Evolutionary conservation across 164 flowering plant species (phyloP).

Genomic region (Magnolia kwangsiensis): DNA sequence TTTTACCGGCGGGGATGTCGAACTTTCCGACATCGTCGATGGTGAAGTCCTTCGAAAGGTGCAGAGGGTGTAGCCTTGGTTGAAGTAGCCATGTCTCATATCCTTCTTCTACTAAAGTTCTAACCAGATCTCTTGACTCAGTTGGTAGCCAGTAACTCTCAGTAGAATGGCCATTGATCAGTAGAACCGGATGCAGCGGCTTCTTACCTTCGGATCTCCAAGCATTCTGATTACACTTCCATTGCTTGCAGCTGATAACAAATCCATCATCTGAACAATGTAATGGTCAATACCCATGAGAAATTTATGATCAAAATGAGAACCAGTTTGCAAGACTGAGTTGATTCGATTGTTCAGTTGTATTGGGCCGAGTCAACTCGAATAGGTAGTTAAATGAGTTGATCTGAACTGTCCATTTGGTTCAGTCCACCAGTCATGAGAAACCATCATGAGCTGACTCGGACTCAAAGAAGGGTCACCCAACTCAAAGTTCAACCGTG

Average conservation of each 20-base stretch:
- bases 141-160: conserved; percentile 60
- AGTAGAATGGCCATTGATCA: conserved; percentile 50
- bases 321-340: too few relatives aligned
- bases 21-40: conserved; percentile 53
- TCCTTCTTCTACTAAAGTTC: conserved; percentile 47
- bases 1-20: conserved; percentile 58
- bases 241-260: conserved; percentile 44
- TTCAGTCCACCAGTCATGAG: too few relatives aligned
- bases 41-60: conserved; percentile 46
- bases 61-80: conserved; percentile 45
- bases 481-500: too few relatives aligned
- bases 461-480: background rate
- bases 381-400: too few relatives aligned
- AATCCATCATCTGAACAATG: conserved; percentile 42
- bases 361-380: too few relatives aligned
- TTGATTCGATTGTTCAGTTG: too few relatives aligned
- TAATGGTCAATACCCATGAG: background rate
- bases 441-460: too few relatives aligned
- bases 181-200: conserved; percentile 38
- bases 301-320: background rate
- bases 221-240: conserved; percentile 27
- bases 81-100: conserved; percentile 52
- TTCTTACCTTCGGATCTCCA: conserved; percentile 20
- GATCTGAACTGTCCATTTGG: too few relatives aligned
- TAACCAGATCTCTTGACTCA: conserved; percentile 52